These are phyloP conservation scores for Penicillium verhagenii DNA, from an alignment of 495 filamentous ascomycete genomes.

Conservation along the genomic window DNA sequence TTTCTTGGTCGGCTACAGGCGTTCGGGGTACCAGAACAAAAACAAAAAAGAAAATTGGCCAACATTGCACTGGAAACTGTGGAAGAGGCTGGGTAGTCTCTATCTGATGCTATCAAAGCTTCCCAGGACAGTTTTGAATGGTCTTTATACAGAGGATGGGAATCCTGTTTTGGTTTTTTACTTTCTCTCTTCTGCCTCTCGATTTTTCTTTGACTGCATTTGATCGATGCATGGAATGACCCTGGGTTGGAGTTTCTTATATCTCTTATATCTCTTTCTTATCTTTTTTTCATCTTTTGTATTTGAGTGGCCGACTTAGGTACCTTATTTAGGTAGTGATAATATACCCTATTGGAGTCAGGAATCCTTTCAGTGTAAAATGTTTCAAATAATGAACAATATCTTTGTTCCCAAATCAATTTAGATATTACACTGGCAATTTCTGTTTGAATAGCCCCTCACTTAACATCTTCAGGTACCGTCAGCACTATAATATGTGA, in stretches of 20 bases:
- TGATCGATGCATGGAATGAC: slow-evolving; percentile 21
- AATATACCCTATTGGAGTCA: slow-evolving; percentile 24
- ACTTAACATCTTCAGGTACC: too few species aligned
- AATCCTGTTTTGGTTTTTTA: slow-evolving; percentile 8
- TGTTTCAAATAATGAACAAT: too few species aligned
- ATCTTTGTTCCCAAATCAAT: too few species aligned
- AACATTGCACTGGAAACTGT: not conserved
- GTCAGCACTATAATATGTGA: too few species aligned
- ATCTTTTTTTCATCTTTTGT: slow-evolving; percentile 13
- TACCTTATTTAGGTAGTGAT: slow-evolving; percentile 23
- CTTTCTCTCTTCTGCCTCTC: slow-evolving; percentile 1
- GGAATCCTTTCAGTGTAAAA: not conserved
- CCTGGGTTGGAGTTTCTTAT: slow-evolving; percentile 15
- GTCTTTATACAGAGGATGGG: not conserved
- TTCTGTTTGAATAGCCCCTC: too few species aligned
- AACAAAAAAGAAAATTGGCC: slow-evolving; percentile 22
- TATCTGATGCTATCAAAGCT: not conserved
- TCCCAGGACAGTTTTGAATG: not conserved
- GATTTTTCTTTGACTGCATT: slow-evolving; percentile 16
- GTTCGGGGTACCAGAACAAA: slow-evolving; percentile 19
- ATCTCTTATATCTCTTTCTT: too few species aligned
- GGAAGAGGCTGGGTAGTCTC: not conserved
- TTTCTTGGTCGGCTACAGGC: slow-evolving; percentile 14
- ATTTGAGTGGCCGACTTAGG: slow-evolving; percentile 11
- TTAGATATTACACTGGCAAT: too few species aligned